A percentile compares a stretch with the other conserved stretches of the same genome.
These are phyloP conservation scores for Colletotrichum sp. DNA, from an alignment of 2,329 filamentous ascomycete species.

Conservation along the genomic window DNA sequence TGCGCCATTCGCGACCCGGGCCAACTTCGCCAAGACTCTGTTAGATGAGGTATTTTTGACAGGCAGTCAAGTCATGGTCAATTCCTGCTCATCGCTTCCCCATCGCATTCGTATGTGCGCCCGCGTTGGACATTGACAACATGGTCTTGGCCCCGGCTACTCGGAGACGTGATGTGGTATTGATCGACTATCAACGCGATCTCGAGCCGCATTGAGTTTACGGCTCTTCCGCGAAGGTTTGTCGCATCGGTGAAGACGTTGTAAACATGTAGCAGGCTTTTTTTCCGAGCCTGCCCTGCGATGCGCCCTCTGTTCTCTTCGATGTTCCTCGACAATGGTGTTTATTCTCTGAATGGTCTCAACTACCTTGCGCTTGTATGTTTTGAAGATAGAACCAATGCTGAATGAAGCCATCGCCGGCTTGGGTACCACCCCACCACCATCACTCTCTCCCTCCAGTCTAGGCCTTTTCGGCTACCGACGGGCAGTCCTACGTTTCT, in stretches of 20 bases:
- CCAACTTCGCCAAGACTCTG: constrained; percentile 5
- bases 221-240: background rate
- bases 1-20: constrained; percentile 1
- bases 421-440: background rate
- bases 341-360: background rate
- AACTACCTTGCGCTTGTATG: background rate
- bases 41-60: constrained; percentile 11
- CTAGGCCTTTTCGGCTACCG: background rate
- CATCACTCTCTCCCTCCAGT: background rate
- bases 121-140: background rate
- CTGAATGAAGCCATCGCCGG: background rate
- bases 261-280: background rate
- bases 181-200: background rate
- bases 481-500: background rate
- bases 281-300: background rate
- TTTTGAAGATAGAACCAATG: background rate
- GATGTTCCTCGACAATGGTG: background rate
- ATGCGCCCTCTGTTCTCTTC: background rate
- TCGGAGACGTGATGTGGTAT: background rate
- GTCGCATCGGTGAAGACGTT: background rate
- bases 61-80: background rate
- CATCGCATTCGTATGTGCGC: background rate
- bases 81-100: background rate
- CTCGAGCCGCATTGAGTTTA: background rate
- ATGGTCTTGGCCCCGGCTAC: background rate